phyloP scores from a whole-genome alignment of 148 eudicot genomes.

The Nepenthes gracilis region DNA sequence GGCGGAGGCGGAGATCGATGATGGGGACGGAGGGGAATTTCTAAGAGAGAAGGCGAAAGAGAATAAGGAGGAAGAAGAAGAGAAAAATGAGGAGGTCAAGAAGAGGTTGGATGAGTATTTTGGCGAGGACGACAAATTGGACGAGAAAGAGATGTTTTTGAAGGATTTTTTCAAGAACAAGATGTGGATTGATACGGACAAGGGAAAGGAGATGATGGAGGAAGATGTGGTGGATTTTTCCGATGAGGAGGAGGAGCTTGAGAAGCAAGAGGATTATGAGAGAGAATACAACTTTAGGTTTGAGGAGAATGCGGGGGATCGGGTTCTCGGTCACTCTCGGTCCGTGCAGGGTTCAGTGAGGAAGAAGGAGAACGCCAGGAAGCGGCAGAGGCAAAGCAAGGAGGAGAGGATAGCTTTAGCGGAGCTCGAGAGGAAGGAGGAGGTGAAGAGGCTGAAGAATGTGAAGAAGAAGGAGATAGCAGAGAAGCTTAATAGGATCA shows the following conservation, averaged over 20 bases:
- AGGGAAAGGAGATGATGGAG: constrained; percentile 13
- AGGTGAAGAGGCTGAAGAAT: constrained; percentile 87
- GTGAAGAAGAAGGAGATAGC: constrained; percentile 79
- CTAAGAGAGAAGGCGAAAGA: constrained; percentile 9
- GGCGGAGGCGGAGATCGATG: constrained; percentile 27
- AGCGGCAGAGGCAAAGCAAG: constrained; percentile 74
- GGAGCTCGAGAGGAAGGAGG: constrained; percentile 67
- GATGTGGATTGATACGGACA: constrained; percentile 59
- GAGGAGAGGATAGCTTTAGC: constrained; percentile 73
- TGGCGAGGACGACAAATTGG: constrained; percentile 61
- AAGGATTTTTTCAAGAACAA: constrained; percentile 61
- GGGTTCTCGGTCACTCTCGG: constrained; percentile 67
- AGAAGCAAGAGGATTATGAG: constrained; percentile 81
- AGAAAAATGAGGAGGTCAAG: constrained; percentile 27
- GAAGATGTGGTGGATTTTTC: constrained; percentile 25
- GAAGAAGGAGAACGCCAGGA: constrained; percentile 72
- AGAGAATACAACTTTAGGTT: constrained; percentile 67
- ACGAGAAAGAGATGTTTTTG: constrained; percentile 52
- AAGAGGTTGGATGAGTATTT: constrained; percentile 67
- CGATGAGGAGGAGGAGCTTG: constrained; percentile 73
- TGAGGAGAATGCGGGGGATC: constrained; percentile 70
- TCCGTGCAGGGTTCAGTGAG: constrained; percentile 73
- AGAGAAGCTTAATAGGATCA: constrained; percentile 62
- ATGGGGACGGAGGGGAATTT: constrained; percentile 3
- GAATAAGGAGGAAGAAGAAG: constrained; percentile 25